Evolutionary conservation across 2,329 filamentous ascomycete genomes (phyloP), one percentile per base, ranked within the genome.

Genomic region (Grosmannia clavigera): DNA sequence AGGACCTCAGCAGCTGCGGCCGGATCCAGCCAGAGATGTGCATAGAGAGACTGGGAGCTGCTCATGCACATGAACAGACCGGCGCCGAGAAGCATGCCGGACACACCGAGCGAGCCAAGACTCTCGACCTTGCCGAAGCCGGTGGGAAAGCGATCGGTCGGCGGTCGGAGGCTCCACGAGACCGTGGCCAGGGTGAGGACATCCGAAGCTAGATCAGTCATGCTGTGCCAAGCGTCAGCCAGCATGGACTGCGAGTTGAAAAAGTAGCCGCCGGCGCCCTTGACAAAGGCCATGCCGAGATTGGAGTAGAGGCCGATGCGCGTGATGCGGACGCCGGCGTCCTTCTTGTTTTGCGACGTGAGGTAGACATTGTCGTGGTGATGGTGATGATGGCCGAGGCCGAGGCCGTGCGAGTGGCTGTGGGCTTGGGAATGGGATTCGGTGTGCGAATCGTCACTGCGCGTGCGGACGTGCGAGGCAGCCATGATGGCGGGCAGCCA

Each of bases 101-200:
- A 96, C 40, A 99, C 94, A 19, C 92, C 94, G 61, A 99, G 76
- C 27, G 91, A 94, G 25, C 94, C 94, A 69, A 99, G 75, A 68
- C 91, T 96, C 77, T 99, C 94, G n/a, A 99, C 83, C 76, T 99
- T 99, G 70, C 94, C 94, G 70, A 95, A 99, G 1, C 94, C 94
- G 67, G 85, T 84, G 2, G 94, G 94, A 70, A 96, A 99, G 50
- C 82, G 82, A 59, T 87, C 81, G 12, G 88, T 90, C 0, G 94
- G 91, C 6, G 90, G 86, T 67, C 88, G 90, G 62, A 97, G 75
- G 62, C 92, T 95, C 85, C 89, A 96, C 25, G 92, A 92, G 55
- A 99, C 92, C 11, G 94, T 99, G 19, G 90, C 89, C 25, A 99
- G 81, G 0, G 94, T 99, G 72, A 96, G 84, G 67, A 99, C 81